Evolutionary conservation across 768 basidiomycete species (phyloP).

Genomic region (Mycena belliarum): DNA sequence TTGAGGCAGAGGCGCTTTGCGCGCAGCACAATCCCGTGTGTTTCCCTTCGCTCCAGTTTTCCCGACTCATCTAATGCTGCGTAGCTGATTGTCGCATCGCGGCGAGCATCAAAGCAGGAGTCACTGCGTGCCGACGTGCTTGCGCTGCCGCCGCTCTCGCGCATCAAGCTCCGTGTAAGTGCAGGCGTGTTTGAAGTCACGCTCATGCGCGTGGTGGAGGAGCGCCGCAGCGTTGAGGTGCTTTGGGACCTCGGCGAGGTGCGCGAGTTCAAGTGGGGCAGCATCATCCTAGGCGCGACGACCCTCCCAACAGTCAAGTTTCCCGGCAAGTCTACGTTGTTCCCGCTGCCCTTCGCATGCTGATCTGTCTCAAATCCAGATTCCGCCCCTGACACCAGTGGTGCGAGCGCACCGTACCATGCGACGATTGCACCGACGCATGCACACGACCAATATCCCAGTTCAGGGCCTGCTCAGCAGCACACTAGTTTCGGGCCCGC

Average conservation of each 20-base stretch:
- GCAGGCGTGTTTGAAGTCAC: constrained; percentile 88
- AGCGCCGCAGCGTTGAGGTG: constrained; percentile 72
- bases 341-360: background rate
- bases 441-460: background rate
- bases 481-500: too few relatives aligned
- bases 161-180: constrained; percentile 83
- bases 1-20: constrained; percentile 77
- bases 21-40: constrained; percentile 89
- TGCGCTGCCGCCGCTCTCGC: constrained; percentile 66
- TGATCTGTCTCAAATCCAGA: background rate
- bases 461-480: background rate
- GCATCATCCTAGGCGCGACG: constrained; percentile 62
- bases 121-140: constrained; percentile 71
- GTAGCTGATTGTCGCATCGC: constrained; percentile 73
- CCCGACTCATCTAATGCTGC: background rate
- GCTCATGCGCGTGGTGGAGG: constrained; percentile 69
- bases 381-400: too few relatives aligned
- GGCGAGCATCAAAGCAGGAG: constrained; percentile 74
- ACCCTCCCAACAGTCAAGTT: background rate
- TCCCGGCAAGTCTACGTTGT: background rate
- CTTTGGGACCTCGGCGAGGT: constrained; percentile 76
- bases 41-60: constrained; percentile 16
- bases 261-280: constrained; percentile 82
- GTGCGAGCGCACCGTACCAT: background rate
- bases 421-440: background rate